Percentiles rank a stretch among this genome's conserved stretches.
These are phyloP conservation scores for Raddia distichophylla DNA, from an alignment of 176 grass and related monocot species.

Conservation along the genomic window DNA sequence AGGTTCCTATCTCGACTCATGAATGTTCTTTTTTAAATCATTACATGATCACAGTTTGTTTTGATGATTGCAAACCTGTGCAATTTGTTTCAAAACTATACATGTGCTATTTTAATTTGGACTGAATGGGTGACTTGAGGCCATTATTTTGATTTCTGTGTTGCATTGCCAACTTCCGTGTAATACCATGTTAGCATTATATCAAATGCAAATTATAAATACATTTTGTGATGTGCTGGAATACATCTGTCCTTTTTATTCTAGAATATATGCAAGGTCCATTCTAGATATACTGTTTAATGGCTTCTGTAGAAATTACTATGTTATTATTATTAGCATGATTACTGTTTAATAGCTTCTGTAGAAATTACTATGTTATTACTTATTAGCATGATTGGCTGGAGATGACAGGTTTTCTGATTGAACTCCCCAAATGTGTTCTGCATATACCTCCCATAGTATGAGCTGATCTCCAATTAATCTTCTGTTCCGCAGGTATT, in stretches of 20 bases:
- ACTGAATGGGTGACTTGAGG: neutral
- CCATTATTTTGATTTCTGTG: neutral
- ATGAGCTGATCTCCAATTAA: neutral
- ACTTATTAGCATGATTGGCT: too few species aligned
- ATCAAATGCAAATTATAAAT: too few species aligned
- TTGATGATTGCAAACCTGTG: neutral
- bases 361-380: neutral
- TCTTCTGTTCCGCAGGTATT: conserved; percentile 54
- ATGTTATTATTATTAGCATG: too few species aligned
- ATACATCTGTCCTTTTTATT: neutral
- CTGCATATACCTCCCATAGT: neutral
- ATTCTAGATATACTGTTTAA: too few species aligned
- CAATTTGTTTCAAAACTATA: neutral
- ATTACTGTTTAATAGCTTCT: neutral
- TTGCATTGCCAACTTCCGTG: neutral
- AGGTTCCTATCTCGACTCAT: conserved; percentile 33
- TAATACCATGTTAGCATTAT: neutral
- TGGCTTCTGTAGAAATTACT: too few species aligned
- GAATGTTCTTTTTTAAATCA: neutral
- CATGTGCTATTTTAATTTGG: neutral
- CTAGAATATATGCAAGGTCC: neutral
- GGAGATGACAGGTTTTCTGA: neutral
- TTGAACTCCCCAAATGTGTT: neutral
- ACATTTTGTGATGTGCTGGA: neutral
- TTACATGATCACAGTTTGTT: neutral